Evolutionary conservation across 1,284 basidiomycete genomes (phyloP), one percentile per base, ranked within the genome.

Genomic region (Trichosporon coremiiforme): DNA sequence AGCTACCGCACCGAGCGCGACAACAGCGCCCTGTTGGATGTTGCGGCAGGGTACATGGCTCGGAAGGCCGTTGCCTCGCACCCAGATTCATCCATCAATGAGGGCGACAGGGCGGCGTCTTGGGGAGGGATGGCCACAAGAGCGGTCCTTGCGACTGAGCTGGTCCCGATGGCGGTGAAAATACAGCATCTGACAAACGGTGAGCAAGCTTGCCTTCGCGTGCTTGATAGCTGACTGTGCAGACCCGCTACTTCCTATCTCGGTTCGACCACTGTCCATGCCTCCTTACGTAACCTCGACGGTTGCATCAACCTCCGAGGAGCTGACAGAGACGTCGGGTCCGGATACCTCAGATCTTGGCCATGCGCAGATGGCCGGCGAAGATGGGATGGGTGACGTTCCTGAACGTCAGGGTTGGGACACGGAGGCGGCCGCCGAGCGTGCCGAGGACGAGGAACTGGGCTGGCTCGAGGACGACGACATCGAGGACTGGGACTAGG

Each of bases 111-210:
- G 69, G 0, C 67, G 53, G 33, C 57, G 33, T 33, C n/a, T 68
- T 82, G 79, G 79, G 77, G 78, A 0, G 81, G 82, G 0, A 65
- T 80, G 36, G 15, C 73, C 5, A 72, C 78, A 20, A 77, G 77
- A 65, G 68, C 67, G 10, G 74, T 75, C 0, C 66, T 84, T 29
- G 73, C 78, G 7, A 71, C 70, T 0, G 84, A 85, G 71, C 57
- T 79, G 12, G 72, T 84, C 17, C 83, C 84, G 5, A 81, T 79
- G 75, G 74, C 84, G 60, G 75, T 81, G 55, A 81, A 82, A 68
- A 78, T 83, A 12, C 79, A 81, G 36, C 29, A 66, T 1, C 36
- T 77, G n/a, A 73, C 75, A 25, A 67, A 22, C 29, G 35, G 69
- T 66, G 67, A 64, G 69, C 13, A 9, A n/a, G 2, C 0, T 9